Conservation (phyloP, 371 early-diverging fungal species). For the Nematocida ironsii region DNA sequence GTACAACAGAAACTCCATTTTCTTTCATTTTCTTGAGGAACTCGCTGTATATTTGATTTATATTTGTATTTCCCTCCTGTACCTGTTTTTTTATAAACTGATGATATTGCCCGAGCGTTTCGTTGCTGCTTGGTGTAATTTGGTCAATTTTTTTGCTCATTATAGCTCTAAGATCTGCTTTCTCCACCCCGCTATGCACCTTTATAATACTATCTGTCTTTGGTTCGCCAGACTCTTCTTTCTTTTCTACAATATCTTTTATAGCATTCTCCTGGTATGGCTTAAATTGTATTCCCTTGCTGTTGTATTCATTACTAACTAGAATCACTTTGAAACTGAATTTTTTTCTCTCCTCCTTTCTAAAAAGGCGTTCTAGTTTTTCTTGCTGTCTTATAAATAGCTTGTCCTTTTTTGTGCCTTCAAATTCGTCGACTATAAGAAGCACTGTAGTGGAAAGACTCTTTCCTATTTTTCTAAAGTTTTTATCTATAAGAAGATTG, state of each 20-base stretch:
- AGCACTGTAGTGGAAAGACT: constrained; percentile 5
- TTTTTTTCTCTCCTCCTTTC: constrained; percentile 15
- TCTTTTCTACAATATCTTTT: constrained; percentile 12
- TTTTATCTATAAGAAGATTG: constrained; percentile 48
- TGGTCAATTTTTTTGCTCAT: background rate
- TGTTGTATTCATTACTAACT: constrained; percentile 41
- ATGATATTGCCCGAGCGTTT: constrained; percentile 31
- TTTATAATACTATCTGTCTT: background rate
- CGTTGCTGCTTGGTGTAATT: background rate
- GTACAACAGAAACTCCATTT: constrained; percentile 18
- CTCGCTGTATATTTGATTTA: constrained; percentile 39
- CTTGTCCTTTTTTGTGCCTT: constrained; percentile 24
- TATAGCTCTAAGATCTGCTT: constrained; percentile 28
- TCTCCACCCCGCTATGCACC: constrained; percentile 21
- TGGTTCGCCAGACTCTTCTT: background rate
- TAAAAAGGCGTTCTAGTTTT: constrained; percentile 14
- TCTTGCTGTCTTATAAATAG: constrained; percentile 30
- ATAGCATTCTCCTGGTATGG: constrained; percentile 47
- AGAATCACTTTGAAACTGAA: constrained; percentile 29
- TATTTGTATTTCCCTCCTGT: background rate
- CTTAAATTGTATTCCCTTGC: constrained; percentile 43
- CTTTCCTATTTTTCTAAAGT: background rate
- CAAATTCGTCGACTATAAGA: constrained; percentile 52
- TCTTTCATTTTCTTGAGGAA: constrained; percentile 43
- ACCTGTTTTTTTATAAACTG: constrained; percentile 26